Evolutionary conservation across 345 rosid species (phyloP).

Genomic region (Rubroshorea leprosula): DNA sequence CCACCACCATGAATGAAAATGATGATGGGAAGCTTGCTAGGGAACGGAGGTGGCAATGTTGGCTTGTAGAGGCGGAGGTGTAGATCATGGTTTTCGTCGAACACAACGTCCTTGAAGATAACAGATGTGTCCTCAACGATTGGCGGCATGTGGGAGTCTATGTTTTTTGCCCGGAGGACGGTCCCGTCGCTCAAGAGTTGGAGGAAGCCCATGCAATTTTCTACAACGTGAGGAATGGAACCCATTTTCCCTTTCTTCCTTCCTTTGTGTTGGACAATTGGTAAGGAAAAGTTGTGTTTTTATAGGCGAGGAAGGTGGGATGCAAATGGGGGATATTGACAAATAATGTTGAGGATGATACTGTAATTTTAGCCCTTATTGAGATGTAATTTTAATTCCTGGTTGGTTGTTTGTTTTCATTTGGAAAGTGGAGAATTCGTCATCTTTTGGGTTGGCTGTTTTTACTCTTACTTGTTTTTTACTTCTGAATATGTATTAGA

Average conservation of each 20-base stretch:
- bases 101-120: constrained; percentile 50
- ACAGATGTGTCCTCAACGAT: constrained; percentile 30
- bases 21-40: constrained; percentile 29
- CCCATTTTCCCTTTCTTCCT: constrained; percentile 29
- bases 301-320: too few species aligned
- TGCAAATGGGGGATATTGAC: too few species aligned
- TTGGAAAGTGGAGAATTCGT: too few species aligned
- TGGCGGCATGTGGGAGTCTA: constrained; percentile 26
- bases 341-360: too few species aligned
- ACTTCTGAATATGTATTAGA: too few species aligned
- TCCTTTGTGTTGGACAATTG: too few species aligned
- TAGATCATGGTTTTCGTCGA: constrained; percentile 41
- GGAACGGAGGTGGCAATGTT: not conserved
- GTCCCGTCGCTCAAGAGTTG: constrained; percentile 61
- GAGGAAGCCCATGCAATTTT: constrained; percentile 64
- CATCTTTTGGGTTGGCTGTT: too few species aligned
- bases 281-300: too few species aligned
- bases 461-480: too few species aligned
- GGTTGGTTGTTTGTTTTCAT: too few species aligned
- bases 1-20: constrained; percentile 80
- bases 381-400: too few species aligned
- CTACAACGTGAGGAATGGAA: constrained; percentile 47
- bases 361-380: too few species aligned
- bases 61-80: constrained; percentile 70
- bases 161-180: constrained; percentile 34